A percentile compares a stretch with the other conserved stretches of the same genome.
Conservation (phyloP, 352 stramenopile genomes). For the Globisporangium mamillatum region DNA sequence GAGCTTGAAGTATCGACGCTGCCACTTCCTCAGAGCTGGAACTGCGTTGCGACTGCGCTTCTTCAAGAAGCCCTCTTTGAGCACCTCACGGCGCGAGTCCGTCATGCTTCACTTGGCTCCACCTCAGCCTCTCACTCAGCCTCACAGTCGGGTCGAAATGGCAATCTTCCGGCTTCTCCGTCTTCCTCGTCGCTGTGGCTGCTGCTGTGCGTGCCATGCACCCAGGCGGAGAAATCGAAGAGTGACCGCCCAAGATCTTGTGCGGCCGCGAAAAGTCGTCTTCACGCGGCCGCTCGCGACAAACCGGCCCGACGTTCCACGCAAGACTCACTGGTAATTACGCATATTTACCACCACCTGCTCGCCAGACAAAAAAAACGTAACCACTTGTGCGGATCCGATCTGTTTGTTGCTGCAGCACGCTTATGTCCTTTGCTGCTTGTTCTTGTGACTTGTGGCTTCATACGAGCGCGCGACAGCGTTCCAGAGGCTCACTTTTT, state of each 20-base stretch:
- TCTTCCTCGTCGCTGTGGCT: neutral
- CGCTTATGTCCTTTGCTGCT: too few relatives aligned
- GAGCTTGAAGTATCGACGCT: slow-evolving; percentile 69
- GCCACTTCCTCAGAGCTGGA: slow-evolving; percentile 37
- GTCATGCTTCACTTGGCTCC: slow-evolving; percentile 13
- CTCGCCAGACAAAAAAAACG: neutral
- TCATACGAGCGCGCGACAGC: neutral
- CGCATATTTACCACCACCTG: slow-evolving; percentile 1
- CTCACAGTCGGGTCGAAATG: neutral
- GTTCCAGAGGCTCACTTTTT: neutral
- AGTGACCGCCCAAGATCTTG: slow-evolving; percentile 7
- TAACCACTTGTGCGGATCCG: too few relatives aligned
- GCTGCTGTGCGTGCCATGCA: neutral
- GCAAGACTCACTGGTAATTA: slow-evolving; percentile 10
- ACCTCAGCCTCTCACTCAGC: neutral
- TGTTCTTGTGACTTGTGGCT: neutral
- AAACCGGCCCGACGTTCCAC: neutral
- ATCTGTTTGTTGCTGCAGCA: too few relatives aligned
- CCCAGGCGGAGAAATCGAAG: slow-evolving; percentile 3
- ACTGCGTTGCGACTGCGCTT: slow-evolving; percentile 55
- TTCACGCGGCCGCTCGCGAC: neutral
- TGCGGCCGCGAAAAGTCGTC: slow-evolving; percentile 13
- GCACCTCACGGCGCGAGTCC: slow-evolving; percentile 25
- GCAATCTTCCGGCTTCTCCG: neutral
- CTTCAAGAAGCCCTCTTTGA: slow-evolving; percentile 73